Evolutionary conservation across 257 asterid species (phyloP), one percentile per base, ranked within the genome.

Genomic region (Fraxinus anomala): DNA sequence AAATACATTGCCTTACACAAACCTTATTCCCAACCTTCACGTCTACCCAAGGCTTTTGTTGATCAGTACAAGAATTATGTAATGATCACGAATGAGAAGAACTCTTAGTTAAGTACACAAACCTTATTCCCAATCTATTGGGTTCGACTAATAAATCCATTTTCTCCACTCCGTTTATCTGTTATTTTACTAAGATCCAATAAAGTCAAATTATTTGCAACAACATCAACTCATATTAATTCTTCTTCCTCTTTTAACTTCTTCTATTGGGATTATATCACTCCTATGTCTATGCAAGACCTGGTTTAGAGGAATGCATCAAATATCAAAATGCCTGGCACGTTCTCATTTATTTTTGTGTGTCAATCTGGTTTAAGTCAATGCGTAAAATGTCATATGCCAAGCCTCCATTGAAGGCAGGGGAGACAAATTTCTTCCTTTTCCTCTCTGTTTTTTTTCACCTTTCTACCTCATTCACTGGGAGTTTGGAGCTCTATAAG

Each of bases 41-140:
- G 31, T 28, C 54, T 56, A 19, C 33, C 21, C 10, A 17, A 67
- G 70, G 36, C 26, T 49, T 51, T 1, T 51, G 9, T 54, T 51
- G 28, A 30, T 3, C 33, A 56, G 77, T 74, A 56, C 51, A 56
- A 54, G 70, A 51, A 59, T 28, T 66, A 74, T 33, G 17, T 63
- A 63, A 9, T 63, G 69, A 63, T 63, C 11, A 12, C 34, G 26
- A 24, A 54, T 54, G 65, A 54, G 65, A 19, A n/a, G 23, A 19
- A 54, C 11, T 54, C 10, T 54, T 6, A 19, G 26, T 49, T 49
- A 19, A 17, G 65, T 54, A 19, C 63, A 2, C 19, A 1, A 39
- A 44, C 19, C 54, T 12, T 19, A 4, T 54, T 17, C 3, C 24
- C 63, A 54, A 19, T 54, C 21, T 19, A 17, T 54, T 54, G 23